phyloP scores from a whole-genome alignment of 1,284 basidiomycete species.

The Vanrija pseudolonga region DNA sequence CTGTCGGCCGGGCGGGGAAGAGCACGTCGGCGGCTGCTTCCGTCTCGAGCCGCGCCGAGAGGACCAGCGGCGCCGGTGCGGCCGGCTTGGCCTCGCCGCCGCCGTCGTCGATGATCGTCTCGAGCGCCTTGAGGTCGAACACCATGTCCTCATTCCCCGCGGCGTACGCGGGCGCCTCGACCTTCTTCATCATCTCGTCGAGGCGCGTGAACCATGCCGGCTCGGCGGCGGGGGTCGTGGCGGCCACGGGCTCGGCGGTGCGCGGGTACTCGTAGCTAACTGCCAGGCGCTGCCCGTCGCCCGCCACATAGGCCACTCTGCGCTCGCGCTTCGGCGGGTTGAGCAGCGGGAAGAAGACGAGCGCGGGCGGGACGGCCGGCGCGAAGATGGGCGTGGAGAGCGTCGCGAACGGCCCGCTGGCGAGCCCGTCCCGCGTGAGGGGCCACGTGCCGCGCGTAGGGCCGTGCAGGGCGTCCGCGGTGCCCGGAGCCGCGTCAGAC shows the following conservation, averaged over 20 bases:
- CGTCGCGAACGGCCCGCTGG: neutral
- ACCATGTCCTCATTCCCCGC: slow-evolving; percentile 1
- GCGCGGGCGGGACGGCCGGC: slow-evolving; percentile 15
- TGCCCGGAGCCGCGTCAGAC: neutral
- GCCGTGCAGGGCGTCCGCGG: neutral
- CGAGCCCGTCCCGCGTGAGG: neutral
- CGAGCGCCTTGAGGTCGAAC: slow-evolving; percentile 7
- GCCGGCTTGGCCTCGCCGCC: neutral
- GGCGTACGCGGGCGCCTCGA: neutral
- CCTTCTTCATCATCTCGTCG: neutral
- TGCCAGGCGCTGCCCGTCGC: neutral
- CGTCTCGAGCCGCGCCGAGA: neutral
- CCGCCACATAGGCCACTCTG: slow-evolving; percentile 11
- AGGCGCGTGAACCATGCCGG: slow-evolving; percentile 9
- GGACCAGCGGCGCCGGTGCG: neutral
- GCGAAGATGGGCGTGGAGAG: slow-evolving; percentile 9
- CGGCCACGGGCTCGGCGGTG: neutral
- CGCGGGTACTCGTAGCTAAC: slow-evolving; percentile 11
- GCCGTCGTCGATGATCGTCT: slow-evolving; percentile 3
- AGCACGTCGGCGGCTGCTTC: slow-evolving; percentile 7
- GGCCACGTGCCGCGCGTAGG: slow-evolving; percentile 6
- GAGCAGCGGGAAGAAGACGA: slow-evolving; percentile 13
- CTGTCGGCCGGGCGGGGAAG: slow-evolving; percentile 11
- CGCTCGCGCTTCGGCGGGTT: slow-evolving; percentile 3
- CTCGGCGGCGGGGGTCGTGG: neutral